phyloP scores from a whole-genome alignment of 139 green algal species.

The Zygnema circumcarinatum region DNA sequence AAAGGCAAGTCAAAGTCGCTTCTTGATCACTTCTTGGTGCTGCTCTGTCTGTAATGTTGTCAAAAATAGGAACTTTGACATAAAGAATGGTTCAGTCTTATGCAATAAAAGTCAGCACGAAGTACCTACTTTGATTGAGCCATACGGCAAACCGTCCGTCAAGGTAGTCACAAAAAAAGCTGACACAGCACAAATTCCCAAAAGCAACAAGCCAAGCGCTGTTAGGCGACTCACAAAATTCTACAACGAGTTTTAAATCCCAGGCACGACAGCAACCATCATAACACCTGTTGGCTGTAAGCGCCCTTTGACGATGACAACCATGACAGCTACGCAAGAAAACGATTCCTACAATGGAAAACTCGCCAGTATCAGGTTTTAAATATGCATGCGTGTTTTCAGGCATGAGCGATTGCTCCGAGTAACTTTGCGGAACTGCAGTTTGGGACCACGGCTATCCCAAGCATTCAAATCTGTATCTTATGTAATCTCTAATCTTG shows the following conservation, averaged over 20 bases:
- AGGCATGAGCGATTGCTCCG: too few relatives aligned
- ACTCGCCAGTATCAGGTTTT: too few relatives aligned
- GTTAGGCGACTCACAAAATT: background rate
- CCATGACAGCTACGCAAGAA: background rate
- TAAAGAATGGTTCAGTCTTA: too few relatives aligned
- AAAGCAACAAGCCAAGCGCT: background rate
- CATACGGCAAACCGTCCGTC: conserved; percentile 83
- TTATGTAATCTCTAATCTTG: background rate
- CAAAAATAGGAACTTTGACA: too few relatives aligned
- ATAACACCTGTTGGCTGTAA: background rate
- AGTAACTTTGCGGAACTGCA: too few relatives aligned
- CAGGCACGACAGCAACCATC: background rate
- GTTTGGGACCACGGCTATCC: too few relatives aligned
- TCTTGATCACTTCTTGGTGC: background rate
- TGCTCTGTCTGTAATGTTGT: too few relatives aligned
- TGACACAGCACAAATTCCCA: conserved; percentile 43
- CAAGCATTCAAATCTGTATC: too few relatives aligned
- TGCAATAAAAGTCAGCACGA: too few relatives aligned
- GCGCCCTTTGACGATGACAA: background rate
- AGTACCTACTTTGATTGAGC: conserved; percentile 39
- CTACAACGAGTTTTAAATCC: background rate
- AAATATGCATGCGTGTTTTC: too few relatives aligned
- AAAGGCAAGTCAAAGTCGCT: background rate
- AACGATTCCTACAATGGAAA: too few relatives aligned
- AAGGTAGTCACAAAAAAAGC: conserved; percentile 92